phyloP scores from a whole-genome alignment of 768 basidiomycete species.

The Suillus ampliporus region DNA sequence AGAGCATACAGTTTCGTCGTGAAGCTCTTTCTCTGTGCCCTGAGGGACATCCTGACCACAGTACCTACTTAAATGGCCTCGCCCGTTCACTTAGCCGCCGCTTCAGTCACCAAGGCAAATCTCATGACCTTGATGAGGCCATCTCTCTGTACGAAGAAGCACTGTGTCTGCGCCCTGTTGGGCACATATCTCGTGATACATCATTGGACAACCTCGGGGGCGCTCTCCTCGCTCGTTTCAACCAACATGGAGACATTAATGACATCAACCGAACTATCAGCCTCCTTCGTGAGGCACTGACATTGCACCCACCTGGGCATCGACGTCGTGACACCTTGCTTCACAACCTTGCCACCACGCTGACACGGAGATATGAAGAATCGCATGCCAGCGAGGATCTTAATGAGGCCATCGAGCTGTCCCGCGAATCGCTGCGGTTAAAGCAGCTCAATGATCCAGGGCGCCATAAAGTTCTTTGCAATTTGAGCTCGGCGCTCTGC shows the following conservation, averaged over 20 bases:
- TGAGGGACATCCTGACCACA: not conserved
- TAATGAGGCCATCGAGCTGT: constrained; percentile 12
- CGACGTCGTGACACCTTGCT: not conserved
- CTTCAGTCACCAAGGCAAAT: not conserved
- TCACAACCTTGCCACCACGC: constrained; percentile 17
- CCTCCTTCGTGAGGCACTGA: constrained; percentile 1
- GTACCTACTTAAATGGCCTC: not conserved
- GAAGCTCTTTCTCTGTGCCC: not conserved
- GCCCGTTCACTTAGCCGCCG: not conserved
- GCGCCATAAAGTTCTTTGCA: constrained; percentile 18
- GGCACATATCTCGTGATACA: not conserved
- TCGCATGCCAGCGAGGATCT: constrained; percentile 14
- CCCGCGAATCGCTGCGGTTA: constrained; percentile 11
- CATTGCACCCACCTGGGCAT: constrained; percentile 4
- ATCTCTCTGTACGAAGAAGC: not conserved
- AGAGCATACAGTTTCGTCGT: not conserved
- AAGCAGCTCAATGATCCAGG: constrained; percentile 19
- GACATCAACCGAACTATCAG: not conserved
- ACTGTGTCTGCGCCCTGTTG: not conserved
- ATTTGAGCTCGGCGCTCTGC: constrained; percentile 29
- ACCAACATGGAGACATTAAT: not conserved
- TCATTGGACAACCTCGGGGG: too few relatives aligned
- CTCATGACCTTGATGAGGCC: not conserved
- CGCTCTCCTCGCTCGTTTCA: not conserved
- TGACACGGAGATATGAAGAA: constrained; percentile 25